A percentile compares a stretch with the other conserved stretches of the same genome.
Evolutionary conservation across 345 rosid species (phyloP).

Genomic region (Corchorus olitorius): DNA sequence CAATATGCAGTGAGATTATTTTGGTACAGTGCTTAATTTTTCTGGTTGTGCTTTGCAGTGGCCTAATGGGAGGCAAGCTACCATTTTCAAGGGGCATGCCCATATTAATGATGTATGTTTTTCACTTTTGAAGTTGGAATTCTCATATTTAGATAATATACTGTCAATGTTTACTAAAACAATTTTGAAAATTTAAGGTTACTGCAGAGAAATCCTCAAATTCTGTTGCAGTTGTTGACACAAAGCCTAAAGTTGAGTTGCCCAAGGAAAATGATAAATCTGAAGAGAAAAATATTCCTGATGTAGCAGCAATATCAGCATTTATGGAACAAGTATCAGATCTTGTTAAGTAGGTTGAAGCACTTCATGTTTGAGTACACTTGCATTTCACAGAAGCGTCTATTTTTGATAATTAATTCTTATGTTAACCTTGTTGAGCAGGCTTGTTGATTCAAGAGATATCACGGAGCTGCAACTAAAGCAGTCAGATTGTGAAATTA

Average conservation of each 20-base stretch:
- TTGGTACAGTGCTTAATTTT: neutral
- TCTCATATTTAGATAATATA: neutral
- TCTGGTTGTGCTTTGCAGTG: slow-evolving; percentile 38
- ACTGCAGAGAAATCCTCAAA: slow-evolving; percentile 50
- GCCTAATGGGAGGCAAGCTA: slow-evolving; percentile 43
- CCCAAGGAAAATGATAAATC: slow-evolving; percentile 41
- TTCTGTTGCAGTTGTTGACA: slow-evolving; percentile 34
- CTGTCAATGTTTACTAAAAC: neutral
- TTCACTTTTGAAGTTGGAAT: neutral
- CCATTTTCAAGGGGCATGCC: slow-evolving; percentile 45
- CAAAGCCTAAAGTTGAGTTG: slow-evolving; percentile 22
- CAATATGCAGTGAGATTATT: slow-evolving; percentile 4
- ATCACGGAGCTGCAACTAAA: slow-evolving; percentile 82
- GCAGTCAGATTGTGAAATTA: slow-evolving; percentile 79
- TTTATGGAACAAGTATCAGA: slow-evolving; percentile 87
- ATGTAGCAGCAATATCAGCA: slow-evolving; percentile 55
- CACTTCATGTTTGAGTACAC: neutral
- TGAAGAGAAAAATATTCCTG: slow-evolving; percentile 46
- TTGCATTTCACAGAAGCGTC: neutral
- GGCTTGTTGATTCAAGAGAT: slow-evolving; percentile 95
- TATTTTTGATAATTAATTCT: slow-evolving; percentile 14
- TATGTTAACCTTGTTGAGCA: slow-evolving; percentile 31
- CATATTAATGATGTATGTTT: slow-evolving; percentile 63
- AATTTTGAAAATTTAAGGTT: slow-evolving; percentile 41
- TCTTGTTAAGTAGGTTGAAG: slow-evolving; percentile 73